These are phyloP conservation scores for Calonectria crousiana DNA, from an alignment of 2,329 filamentous ascomycete species.

Conservation along the genomic window DNA sequence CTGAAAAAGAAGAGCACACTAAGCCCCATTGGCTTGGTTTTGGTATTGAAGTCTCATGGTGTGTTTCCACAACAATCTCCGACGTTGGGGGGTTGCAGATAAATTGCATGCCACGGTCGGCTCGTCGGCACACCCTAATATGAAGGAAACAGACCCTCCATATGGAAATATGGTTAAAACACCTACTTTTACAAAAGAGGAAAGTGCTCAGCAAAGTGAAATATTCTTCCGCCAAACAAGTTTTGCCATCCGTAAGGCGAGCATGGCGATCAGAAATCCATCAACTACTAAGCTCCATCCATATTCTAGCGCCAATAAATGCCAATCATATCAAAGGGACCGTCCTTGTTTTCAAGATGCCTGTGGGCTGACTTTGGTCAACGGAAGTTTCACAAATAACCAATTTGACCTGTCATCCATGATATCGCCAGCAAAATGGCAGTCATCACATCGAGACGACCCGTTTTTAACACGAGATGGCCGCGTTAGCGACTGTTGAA, in stretches of 20 bases:
- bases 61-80: not conserved
- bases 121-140: not conserved
- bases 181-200: not conserved
- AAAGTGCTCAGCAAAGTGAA: not conserved
- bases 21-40: too few species aligned
- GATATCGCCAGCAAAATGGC: not conserved
- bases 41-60: too few species aligned
- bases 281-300: not conserved
- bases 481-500: not conserved
- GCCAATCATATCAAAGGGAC: not conserved
- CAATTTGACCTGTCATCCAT: not conserved
- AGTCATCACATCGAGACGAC: not conserved
- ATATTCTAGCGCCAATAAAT: not conserved
- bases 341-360: not conserved
- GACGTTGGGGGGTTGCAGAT: not conserved
- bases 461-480: not conserved
- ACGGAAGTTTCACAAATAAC: not conserved
- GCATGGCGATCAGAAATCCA: not conserved
- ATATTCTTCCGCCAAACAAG: slow-evolving; percentile 5
- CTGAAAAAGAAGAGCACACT: not conserved
- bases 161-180: not conserved
- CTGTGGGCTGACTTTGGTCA: not conserved
- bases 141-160: not conserved
- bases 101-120: not conserved
- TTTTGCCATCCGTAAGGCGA: not conserved